Percentiles rank a stretch among this genome's conserved stretches.
These are phyloP conservation scores for Penicillium digitatum DNA, from an alignment of 2,329 filamentous ascomycete genomes.

Conservation along the genomic window DNA sequence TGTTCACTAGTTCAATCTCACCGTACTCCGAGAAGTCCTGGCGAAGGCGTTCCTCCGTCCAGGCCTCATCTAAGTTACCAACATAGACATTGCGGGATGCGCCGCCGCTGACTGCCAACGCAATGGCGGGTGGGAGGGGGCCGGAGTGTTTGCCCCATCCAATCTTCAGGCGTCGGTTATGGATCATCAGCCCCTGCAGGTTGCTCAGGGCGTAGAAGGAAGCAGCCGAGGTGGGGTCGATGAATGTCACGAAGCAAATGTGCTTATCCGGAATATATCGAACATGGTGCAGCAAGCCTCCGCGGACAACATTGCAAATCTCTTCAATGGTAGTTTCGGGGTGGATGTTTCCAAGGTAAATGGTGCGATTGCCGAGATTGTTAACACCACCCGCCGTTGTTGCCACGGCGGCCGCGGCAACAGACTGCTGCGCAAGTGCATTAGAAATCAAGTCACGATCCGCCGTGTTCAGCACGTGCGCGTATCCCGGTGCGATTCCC, in stretches of 20 bases:
- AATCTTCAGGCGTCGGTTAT: slow-evolving; percentile 96
- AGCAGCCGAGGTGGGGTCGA: slow-evolving; percentile 93
- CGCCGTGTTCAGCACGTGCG: slow-evolving; percentile 91
- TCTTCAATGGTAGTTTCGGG: slow-evolving; percentile 98
- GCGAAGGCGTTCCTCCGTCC: slow-evolving; percentile 91
- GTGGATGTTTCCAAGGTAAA: slow-evolving; percentile 97
- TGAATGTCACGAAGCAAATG: slow-evolving; percentile 99
- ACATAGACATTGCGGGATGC: slow-evolving; percentile 99
- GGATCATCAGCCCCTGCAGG: slow-evolving; percentile 96
- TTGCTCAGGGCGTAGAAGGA: slow-evolving; percentile 98
- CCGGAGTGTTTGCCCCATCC: slow-evolving; percentile 99
- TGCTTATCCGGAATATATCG: slow-evolving; percentile 99
- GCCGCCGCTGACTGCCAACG: slow-evolving; percentile 89
- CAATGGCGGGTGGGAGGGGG: slow-evolving; percentile 90
- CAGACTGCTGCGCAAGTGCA: slow-evolving; percentile 92
- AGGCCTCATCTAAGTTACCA: slow-evolving; percentile 93
- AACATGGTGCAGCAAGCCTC: slow-evolving; percentile 93
- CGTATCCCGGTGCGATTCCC: slow-evolving; percentile 92
- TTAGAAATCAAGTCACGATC: slow-evolving; percentile 96
- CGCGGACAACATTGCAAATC: slow-evolving; percentile 97
- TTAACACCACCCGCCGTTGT: slow-evolving; percentile 95
- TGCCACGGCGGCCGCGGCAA: slow-evolving; percentile 91
- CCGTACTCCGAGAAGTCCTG: slow-evolving; percentile 97
- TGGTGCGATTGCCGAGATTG: slow-evolving; percentile 94
- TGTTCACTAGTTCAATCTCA: slow-evolving; percentile 96